These are phyloP conservation scores for Citrus medica DNA, from an alignment of 345 rosid species.

Conservation along the genomic window DNA sequence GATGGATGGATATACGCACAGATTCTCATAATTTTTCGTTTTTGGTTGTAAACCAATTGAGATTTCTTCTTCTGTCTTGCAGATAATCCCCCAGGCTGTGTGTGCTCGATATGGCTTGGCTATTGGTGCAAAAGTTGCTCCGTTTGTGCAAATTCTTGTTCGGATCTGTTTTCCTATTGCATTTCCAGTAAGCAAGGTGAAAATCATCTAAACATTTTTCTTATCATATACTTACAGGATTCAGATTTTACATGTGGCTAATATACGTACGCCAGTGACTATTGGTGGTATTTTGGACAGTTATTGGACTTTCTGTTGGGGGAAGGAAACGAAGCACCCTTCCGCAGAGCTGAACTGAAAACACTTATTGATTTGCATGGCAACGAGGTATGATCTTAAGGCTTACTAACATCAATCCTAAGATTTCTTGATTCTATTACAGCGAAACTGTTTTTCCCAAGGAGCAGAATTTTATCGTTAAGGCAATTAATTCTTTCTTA, in stretches of 20 bases:
- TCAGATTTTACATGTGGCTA: not conserved
- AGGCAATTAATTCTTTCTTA: not conserved
- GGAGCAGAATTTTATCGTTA: not conserved
- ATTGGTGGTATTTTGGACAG: constrained; percentile 22
- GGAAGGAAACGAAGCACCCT: constrained; percentile 51
- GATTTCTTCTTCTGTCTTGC: not conserved
- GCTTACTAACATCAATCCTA: not conserved
- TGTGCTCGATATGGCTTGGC: constrained; percentile 47
- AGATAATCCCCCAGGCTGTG: constrained; percentile 62
- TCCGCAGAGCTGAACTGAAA: constrained; percentile 65
- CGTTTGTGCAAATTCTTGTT: constrained; percentile 42
- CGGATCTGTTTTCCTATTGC: constrained; percentile 62
- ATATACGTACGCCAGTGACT: too few relatives aligned
- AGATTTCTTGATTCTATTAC: not conserved
- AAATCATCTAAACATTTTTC: not conserved
- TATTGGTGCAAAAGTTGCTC: constrained; percentile 55
- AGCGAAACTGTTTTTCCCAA: not conserved
- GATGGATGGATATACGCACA: not conserved
- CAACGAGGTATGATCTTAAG: constrained; percentile 43
- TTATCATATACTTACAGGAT: not conserved
- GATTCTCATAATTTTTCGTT: not conserved
- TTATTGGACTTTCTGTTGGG: constrained; percentile 49
- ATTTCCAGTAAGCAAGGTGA: constrained; percentile 75
- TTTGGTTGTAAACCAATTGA: not conserved
- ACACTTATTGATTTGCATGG: constrained; percentile 62